These are phyloP conservation scores for Melaleuca quinquenervia DNA, from an alignment of 345 rosid species.

Conservation along the genomic window DNA sequence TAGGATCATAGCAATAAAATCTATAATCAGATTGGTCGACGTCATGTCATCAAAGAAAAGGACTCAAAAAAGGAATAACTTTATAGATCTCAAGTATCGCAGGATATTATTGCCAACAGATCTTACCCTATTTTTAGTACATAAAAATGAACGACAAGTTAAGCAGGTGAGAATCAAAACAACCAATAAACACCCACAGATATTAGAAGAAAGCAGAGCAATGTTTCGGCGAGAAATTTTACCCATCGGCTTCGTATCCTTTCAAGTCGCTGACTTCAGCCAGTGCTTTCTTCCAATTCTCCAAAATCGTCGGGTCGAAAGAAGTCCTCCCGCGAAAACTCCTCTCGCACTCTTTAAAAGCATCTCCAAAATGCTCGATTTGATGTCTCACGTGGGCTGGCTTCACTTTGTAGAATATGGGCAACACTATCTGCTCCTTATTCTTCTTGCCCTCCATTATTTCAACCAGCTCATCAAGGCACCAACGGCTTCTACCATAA, in stretches of 20 bases:
- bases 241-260: not conserved
- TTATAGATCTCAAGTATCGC: not conserved
- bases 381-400: not conserved
- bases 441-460: too few relatives aligned
- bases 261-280: not conserved
- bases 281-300: not conserved
- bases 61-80: not conserved
- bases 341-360: not conserved
- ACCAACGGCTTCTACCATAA: too few relatives aligned
- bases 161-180: not conserved
- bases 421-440: not conserved
- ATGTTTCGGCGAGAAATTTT: not conserved
- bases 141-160: not conserved
- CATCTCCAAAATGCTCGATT: fast-evolving
- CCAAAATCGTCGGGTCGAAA: not conserved
- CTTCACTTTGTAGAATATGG: not conserved
- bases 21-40: too few relatives aligned
- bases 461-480: too few relatives aligned
- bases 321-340: not conserved
- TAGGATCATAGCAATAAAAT: too few relatives aligned
- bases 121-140: not conserved
- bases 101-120: not conserved
- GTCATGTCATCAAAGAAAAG: too few relatives aligned
- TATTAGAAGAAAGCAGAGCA: not conserved
- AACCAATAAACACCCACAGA: not conserved